phyloP scores from a whole-genome alignment of 1,284 basidiomycete genomes.

The Bjerkandera adusta region DNA sequence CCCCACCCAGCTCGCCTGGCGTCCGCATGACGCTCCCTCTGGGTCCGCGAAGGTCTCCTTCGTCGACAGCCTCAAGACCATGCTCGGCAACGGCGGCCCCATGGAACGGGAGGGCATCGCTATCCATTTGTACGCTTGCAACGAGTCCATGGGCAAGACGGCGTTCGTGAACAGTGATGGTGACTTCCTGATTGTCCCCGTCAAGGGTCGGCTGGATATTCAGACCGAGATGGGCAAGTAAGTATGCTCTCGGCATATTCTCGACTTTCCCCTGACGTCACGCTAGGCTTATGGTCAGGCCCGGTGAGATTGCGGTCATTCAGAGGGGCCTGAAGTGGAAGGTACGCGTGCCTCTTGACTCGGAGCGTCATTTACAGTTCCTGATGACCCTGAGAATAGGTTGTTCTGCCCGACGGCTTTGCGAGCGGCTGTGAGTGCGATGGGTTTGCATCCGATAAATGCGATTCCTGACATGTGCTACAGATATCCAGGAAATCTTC shows the following conservation, averaged over 20 bases:
- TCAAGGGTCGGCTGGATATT: conserved; percentile 63
- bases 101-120: conserved; percentile 60
- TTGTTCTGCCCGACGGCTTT: conserved; percentile 43
- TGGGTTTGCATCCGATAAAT: not conserved
- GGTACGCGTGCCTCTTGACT: conserved; percentile 28
- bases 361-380: conserved; percentile 1
- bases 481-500: conserved; percentile 48
- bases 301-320: conserved; percentile 61
- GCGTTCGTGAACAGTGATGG: conserved; percentile 71
- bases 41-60: conserved; percentile 51
- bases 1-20: conserved; percentile 71
- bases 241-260: conserved; percentile 20
- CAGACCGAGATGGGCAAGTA: conserved; percentile 70
- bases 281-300: conserved; percentile 51
- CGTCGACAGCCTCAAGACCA: conserved; percentile 59
- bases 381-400: conserved; percentile 24
- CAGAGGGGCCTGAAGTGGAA: conserved; percentile 67
- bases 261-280: not conserved
- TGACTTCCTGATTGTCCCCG: conserved; percentile 67
- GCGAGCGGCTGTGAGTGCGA: conserved; percentile 8
- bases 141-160: conserved; percentile 59
- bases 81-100: conserved; percentile 65
- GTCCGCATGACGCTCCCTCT: conserved; percentile 55
- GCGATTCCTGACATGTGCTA: not conserved
- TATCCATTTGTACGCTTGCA: conserved; percentile 62